These are phyloP conservation scores for Dendrobium huoshanense DNA, from an alignment of 106 monocot species.

Conservation along the genomic window DNA sequence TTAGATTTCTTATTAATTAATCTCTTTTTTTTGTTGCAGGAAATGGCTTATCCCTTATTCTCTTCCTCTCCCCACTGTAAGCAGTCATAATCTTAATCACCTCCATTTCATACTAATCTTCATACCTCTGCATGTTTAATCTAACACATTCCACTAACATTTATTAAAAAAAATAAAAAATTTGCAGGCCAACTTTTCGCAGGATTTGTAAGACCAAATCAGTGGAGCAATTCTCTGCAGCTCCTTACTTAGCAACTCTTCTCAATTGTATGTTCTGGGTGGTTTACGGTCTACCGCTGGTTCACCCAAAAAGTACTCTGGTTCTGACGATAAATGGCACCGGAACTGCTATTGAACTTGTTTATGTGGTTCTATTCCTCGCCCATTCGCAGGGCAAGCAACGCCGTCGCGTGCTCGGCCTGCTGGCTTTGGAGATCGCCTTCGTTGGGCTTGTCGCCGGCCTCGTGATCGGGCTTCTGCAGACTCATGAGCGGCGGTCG, in stretches of 20 bases:
- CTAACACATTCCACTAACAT: too few species aligned
- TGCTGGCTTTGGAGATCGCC: neutral
- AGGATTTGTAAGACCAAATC: conserved; percentile 14
- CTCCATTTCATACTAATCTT: too few species aligned
- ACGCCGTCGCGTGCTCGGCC: conserved; percentile 2
- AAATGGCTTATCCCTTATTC: conserved; percentile 11
- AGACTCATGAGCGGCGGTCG: neutral
- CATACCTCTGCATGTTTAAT: too few species aligned
- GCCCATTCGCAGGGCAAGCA: neutral
- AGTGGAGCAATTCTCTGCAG: conserved; percentile 22
- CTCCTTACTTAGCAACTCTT: conserved; percentile 18
- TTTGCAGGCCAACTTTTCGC: conserved; percentile 19
- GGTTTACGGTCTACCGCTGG: conserved; percentile 14
- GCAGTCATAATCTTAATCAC: neutral
- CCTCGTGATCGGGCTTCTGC: conserved; percentile 10
- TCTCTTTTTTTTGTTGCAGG: conserved; percentile 10
- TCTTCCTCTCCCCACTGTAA: conserved; percentile 24
- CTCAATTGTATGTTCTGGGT: conserved; percentile 23
- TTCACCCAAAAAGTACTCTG: conserved; percentile 19
- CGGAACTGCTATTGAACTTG: conserved; percentile 13
- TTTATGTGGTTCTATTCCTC: conserved; percentile 12
- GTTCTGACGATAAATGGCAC: conserved; percentile 23
- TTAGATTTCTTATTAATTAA: too few species aligned
- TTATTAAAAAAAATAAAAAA: neutral
- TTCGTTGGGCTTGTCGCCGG: conserved; percentile 1